Evolutionary conservation across 495 filamentous ascomycete genomes (phyloP), one percentile per base, ranked within the genome.

Genomic region (Extremus antarcticus): DNA sequence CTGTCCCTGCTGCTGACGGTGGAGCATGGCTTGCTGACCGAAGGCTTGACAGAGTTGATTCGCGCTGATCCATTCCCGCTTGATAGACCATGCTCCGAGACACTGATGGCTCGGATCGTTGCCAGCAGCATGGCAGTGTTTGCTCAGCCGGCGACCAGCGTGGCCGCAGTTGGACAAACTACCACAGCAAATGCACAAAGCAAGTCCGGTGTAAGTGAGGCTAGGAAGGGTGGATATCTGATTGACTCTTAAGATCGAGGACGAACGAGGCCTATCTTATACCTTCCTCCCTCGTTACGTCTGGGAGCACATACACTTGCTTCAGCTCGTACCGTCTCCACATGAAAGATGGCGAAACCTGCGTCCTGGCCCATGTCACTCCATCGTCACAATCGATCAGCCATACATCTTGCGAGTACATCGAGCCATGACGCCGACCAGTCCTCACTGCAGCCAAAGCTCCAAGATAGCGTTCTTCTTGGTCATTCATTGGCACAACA

Each of bases 71-170:
- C 76, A 82, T 38, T 72, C 71, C 17, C 78, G 67, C 51, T 79
- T 79, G 47, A 82, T 70, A 43, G 74, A 76, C 66, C 64, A 68
- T 9, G 65, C 79, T 7, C 79, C 72, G 57, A 74, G 76, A 62
- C 84, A 87, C 51, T 76, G 66, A 61, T 86, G 81, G 47, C 74
- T 68, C 1, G 79, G 77, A 61, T 86, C 78, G 65, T 82, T 84
- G 24, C 84, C 77, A 8, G 84, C 82, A 53, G 76, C 78, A 65
- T 88, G 84, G 69, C 85, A 88, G 66, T 84, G 75, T 21, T 77
- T 78, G 62, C 80, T 78, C 23, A 84, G 67, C 10, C 78, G 76
- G 21, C 70, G 65, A 7, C 63, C 63, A 13, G 70, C 71, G 64
- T 86, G 82, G 2, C 70, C 69, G 68, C 84, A 87, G 52, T 70